Evolutionary conservation across 2,329 filamentous ascomycete genomes (phyloP), one percentile per base, ranked within the genome.

Genomic region (Ploettnerulaceae sp.): DNA sequence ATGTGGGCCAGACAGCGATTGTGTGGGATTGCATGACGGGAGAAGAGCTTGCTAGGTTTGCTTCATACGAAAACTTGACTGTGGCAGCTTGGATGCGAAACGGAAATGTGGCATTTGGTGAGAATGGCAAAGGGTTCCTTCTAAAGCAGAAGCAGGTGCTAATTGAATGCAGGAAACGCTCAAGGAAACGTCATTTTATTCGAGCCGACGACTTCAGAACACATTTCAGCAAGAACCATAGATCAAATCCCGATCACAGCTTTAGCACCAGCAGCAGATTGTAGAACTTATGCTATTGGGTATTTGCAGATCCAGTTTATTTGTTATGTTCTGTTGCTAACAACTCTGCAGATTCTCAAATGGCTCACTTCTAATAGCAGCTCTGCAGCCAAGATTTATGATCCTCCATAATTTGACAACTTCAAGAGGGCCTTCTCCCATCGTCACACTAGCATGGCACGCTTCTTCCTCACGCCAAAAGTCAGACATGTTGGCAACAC

Each of bases 11-110:
- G 66, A 95, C 88, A 1, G 89, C 90, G 3, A 95, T 97, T 62
- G 88, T 97, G 6, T 98, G 93, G 93, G 91, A 98, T 68, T 75
- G 96, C 51, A 81, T 94, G 70, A 94, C 89, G 0, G 93, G 93
- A 38, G 82, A 89, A 49, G 89, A 96, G 67, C 77, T 96, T 48
- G 83, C 91, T 29, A 79, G 90, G n/a, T 97, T 97, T 69, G 83
- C 84, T 18, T 93, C 90, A 0, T 96, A 95, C 62, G 89, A 95
- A 61, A 80, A 86, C 56, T 76, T 97, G 53, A 83, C 82, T 17
- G 84, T 88, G 22, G 91, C 90, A 28, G 76, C 86, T 9, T 98
- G 93, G 89, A 96, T 98, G 90, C 79, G 84, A 34, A 96, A 96
- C 69, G 93, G 93, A 45, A 95, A 95, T 69, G 84, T 98, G 56